These are phyloP conservation scores for Starmerella potacharoeniae DNA, from an alignment of 805 yeast genomes.

Conservation along the genomic window DNA sequence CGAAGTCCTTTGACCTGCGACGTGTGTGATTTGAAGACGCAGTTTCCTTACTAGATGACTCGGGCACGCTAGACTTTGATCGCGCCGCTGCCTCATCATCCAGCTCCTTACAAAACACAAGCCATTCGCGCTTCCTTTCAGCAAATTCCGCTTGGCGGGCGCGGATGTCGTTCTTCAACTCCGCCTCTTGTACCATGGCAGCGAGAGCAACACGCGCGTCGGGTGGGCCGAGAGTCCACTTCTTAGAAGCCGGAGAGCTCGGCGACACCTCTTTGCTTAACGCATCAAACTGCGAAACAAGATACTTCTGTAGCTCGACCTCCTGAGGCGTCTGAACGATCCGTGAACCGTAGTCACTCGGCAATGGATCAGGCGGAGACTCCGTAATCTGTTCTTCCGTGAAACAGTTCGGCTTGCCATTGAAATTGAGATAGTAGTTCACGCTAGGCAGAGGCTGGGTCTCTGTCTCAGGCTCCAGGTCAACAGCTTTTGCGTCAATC, in stretches of 20 bases:
- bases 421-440: background rate
- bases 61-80: background rate
- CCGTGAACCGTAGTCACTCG: background rate
- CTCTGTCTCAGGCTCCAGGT: too few species aligned
- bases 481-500: background rate
- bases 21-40: background rate
- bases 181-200: background rate
- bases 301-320: background rate
- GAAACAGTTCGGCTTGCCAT: background rate
- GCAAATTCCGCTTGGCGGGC: background rate
- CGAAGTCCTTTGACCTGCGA: background rate
- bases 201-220: background rate
- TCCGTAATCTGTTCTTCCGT: background rate
- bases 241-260: background rate
- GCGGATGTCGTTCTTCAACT: background rate
- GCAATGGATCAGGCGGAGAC: background rate
- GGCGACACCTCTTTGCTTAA: background rate
- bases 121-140: background rate
- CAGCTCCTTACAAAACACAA: background rate
- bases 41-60: background rate
- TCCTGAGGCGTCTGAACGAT: slow-evolving; percentile 1
- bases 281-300: background rate
- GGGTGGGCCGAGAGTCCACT: background rate
- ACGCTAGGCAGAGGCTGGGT: too few species aligned
- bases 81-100: background rate